These are phyloP conservation scores for Triticum turgidum DNA, from an alignment of 176 grass and related monocot genomes.

Conservation along the genomic window DNA sequence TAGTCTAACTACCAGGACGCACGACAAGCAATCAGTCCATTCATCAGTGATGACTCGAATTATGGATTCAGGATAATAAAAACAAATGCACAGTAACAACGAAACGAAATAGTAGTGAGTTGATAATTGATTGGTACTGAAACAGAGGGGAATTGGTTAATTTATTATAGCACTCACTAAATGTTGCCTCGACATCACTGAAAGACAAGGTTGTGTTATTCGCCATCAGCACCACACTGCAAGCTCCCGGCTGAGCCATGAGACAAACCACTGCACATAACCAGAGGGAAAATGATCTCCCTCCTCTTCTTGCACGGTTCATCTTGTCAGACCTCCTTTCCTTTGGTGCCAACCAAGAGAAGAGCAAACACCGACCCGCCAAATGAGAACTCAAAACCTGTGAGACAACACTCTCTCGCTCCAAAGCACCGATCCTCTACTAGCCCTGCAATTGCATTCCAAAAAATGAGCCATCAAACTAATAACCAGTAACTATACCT, in stretches of 20 bases:
- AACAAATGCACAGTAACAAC: neutral
- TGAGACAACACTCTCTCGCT: neutral
- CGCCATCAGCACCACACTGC: constrained; percentile 58
- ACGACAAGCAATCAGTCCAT: neutral
- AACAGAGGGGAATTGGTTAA: constrained; percentile 5
- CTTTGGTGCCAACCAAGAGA: neutral
- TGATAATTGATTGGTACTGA: constrained; percentile 11
- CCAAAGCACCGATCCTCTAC: constrained; percentile 14
- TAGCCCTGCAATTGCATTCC: constrained; percentile 9
- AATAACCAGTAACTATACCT: neutral
- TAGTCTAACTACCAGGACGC: neutral
- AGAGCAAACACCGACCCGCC: neutral
- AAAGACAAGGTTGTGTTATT: constrained; percentile 62
- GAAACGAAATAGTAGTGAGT: neutral
- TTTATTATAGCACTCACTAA: constrained; percentile 53
- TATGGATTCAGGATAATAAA: neutral
- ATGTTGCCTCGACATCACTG: constrained; percentile 66
- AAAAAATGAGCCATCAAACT: neutral
- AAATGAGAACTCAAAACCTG: neutral
- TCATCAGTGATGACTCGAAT: neutral
- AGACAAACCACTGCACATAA: constrained; percentile 35
- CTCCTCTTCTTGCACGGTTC: constrained; percentile 20
- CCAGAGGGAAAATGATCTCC: constrained; percentile 10
- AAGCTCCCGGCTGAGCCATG: constrained; percentile 44
- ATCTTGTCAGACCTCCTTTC: constrained; percentile 10